Evolutionary conservation across 805 yeast genomes (phyloP), one percentile per base, ranked within the genome.

Genomic region (Nakazawaea sp.): DNA sequence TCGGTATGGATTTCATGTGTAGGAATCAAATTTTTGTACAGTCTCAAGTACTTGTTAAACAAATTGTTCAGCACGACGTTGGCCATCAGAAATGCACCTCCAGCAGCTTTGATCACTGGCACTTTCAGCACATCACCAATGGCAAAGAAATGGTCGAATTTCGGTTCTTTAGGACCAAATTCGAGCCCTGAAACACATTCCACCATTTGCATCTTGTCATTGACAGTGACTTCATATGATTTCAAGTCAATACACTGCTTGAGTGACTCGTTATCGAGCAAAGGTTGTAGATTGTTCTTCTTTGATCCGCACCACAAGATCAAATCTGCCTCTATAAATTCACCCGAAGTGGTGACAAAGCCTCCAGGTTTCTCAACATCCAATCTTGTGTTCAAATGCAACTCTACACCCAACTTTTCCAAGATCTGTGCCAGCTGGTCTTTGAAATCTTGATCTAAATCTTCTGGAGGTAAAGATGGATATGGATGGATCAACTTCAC

Each of bases 401-500:
- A 37, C 11, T 43, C 44, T 5, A 52, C 51, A 5, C 46, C 47
- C 2, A 55, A 47, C 3, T 47, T 38, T 28, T 43, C 48, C 18
- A 53, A 47, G 4, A 48, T 45, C 13, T 44, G 39, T 11, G 37
- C 36, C 1, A 45, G 42, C 18, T 43, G 39, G 2, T 44, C 45
- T 30, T 48, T 44, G 45, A 51, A 53, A 16, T 45, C 47, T 3
- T 42, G 45, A 3, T 46, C 40, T 3, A 53, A 39, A 50, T 42
- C 11, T 13, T 64, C 69, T 1, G 68, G 67, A 2, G 71, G 72
- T n/a, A 66, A 52, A 13, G 41, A 37, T 1, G 51, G 49, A 44
- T 67, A 67, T 5, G 72, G 72, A 45, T 67, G 72, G 7, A 66
- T 51, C 38, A 67, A 46, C 4, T 42, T 52, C 9, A 71, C 63